phyloP scores from a whole-genome alignment of 1,284 basidiomycete species.

The Bondarzewia mesenterica region DNA sequence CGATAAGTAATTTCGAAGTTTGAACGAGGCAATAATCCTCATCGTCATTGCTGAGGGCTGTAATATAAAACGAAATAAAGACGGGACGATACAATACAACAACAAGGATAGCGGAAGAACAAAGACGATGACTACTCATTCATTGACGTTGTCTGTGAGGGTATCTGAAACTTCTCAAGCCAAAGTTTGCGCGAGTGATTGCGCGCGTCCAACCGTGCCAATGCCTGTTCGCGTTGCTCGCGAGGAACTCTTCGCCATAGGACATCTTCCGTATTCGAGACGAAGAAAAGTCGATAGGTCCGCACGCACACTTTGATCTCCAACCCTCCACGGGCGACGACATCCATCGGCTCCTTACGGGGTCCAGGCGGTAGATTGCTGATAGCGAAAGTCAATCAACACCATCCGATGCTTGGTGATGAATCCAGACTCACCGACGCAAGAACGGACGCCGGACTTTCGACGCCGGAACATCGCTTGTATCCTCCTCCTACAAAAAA shows the following conservation, averaged over 20 bases:
- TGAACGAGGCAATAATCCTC: too few species aligned
- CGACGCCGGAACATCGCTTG: constrained; percentile 39
- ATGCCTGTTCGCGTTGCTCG: constrained; percentile 24
- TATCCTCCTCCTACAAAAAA: constrained; percentile 36
- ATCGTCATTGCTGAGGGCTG: too few species aligned
- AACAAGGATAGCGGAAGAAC: too few species aligned
- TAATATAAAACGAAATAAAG: too few species aligned
- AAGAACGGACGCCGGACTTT: constrained; percentile 69
- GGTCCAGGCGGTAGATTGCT: constrained; percentile 35
- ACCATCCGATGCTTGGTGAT: neutral
- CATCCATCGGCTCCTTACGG: constrained; percentile 30
- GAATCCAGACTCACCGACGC: constrained; percentile 44
- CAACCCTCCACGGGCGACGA: constrained; percentile 49
- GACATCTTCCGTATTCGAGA: constrained; percentile 64
- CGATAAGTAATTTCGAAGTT: too few species aligned
- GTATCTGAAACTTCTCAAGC: constrained; percentile 23
- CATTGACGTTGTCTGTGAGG: too few species aligned
- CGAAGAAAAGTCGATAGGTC: constrained; percentile 82
- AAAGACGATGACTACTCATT: too few species aligned
- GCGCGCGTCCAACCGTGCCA: constrained; percentile 14
- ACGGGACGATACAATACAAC: too few species aligned
- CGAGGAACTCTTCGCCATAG: constrained; percentile 34
- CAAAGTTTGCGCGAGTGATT: constrained; percentile 19
- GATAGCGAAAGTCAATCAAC: neutral
- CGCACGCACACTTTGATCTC: constrained; percentile 82